Evolutionary conservation across 768 basidiomycete genomes (phyloP), one percentile per base, ranked within the genome.

Genomic region (Pleurotus sapidus): DNA sequence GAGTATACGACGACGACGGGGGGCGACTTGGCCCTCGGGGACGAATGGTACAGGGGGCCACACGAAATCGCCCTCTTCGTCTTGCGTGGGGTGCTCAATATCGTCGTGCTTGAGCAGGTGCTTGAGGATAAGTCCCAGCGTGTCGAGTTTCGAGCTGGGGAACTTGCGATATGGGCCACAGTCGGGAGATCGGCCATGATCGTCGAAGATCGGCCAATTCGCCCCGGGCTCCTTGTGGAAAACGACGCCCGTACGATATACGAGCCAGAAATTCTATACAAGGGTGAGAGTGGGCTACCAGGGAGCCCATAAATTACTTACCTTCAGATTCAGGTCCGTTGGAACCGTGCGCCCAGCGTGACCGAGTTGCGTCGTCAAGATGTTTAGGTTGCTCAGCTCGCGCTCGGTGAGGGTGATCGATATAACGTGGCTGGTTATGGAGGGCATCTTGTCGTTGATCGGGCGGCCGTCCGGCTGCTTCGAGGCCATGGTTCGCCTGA

Each of bases 401-500:
- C 43, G n/a, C 0, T 54, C 57, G 4, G 4, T 40, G 0, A 59
- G 51, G 2, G 14, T 15, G 8, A 59, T 37, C 14, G 53, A 34
- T 20, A 55, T 37, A 1, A 12, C 24, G 20, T 45, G 51, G 4
- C 18, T 12, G 0, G 23, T 39, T 7, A 17, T 4, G 3, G 57
- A 53, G 0, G 37, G 24, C 20, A 59, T 34, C 24, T 18, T 23
- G 5, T 46, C 14, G 43, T 59, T 59, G 54, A 59, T 39, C 0
- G 9, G 12, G 2, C 5, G 15, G 2, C 57, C 57, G 17, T 59
- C 53, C 11, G 12, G 46, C 24, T 55, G 39, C 15, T 43, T 51
- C 23, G 53, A 59, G n/a, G 42, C 23, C 4, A 30, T 23, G 5
- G 57, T 59, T 5, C 57, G 40, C 14, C 57, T 51, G n/a, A 59